These are phyloP conservation scores for Asterophora lycoperdoides DNA, from an alignment of 768 basidiomycete genomes.

Conservation along the genomic window DNA sequence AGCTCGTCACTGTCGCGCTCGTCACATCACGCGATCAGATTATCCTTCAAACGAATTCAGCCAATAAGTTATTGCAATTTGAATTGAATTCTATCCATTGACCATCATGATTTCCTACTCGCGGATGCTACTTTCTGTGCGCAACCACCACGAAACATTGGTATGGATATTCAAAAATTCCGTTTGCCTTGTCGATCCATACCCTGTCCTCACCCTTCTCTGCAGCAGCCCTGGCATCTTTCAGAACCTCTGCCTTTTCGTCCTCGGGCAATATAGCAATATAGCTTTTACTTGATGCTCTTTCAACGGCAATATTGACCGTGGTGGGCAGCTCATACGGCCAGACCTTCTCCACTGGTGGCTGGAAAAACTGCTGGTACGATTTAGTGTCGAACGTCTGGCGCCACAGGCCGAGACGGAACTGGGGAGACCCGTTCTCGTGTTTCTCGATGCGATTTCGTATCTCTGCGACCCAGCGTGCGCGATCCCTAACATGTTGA, in stretches of 20 bases:
- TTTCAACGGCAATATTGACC: conserved; percentile 52
- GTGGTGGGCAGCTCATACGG: conserved; percentile 48
- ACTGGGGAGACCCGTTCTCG: conserved; percentile 78
- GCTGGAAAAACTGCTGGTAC: conserved; percentile 57
- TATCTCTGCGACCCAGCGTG: conserved; percentile 71
- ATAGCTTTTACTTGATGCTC: conserved; percentile 84
- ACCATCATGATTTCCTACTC: too few species aligned
- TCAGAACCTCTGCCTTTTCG: conserved; percentile 50
- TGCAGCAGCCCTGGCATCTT: conserved; percentile 52
- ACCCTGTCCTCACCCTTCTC: conserved; percentile 54
- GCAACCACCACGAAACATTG: conserved; percentile 56
- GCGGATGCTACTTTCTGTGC: conserved; percentile 23
- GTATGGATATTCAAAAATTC: conserved; percentile 80
- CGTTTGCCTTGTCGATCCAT: conserved; percentile 73
- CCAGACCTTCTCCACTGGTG: conserved; percentile 55
- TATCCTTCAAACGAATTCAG: too few species aligned
- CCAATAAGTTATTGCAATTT: too few species aligned
- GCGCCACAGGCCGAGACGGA: conserved; percentile 73
- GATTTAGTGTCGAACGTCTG: conserved; percentile 57
- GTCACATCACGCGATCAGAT: conserved; percentile 9
- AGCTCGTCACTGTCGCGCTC: conserved; percentile 12
- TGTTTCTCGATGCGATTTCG: conserved; percentile 65
- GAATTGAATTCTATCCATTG: too few species aligned
- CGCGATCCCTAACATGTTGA: conserved; percentile 39
- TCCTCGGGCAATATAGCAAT: conserved; percentile 58